Conservation (phyloP, 495 filamentous ascomycete species). For the Aspergillus panamensis region DNA sequence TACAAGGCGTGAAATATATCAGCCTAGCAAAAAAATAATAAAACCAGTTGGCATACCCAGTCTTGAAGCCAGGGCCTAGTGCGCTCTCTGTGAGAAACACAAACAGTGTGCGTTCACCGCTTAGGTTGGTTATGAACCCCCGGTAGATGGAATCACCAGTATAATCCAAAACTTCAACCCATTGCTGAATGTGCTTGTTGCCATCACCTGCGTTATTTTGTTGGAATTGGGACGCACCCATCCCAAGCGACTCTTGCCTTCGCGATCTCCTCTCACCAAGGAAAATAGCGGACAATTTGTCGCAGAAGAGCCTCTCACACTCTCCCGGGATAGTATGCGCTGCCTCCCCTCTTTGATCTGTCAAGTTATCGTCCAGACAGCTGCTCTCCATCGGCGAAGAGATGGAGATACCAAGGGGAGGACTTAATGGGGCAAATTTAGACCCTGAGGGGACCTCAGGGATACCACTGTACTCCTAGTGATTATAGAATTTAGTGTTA, state of each 20-base stretch:
- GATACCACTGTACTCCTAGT: conserved; percentile 88
- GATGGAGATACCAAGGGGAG: conserved; percentile 69
- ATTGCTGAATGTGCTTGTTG: conserved; percentile 45
- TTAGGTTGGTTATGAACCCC: conserved; percentile 66
- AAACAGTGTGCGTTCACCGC: conserved; percentile 70
- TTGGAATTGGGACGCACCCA: conserved; percentile 56
- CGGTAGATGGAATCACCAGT: conserved; percentile 75
- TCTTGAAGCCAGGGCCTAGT: conserved; percentile 73
- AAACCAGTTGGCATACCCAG: conserved; percentile 59
- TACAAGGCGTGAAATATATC: neutral
- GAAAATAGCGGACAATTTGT: conserved; percentile 86
- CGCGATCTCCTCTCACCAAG: conserved; percentile 82
- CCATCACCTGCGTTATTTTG: conserved; percentile 25
- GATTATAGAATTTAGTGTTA: conserved; percentile 4
- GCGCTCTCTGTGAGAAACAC: conserved; percentile 77
- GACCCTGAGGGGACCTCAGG: conserved; percentile 89
- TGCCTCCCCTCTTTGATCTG: conserved; percentile 76
- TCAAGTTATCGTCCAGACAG: conserved; percentile 34
- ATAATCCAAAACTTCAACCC: conserved; percentile 89
- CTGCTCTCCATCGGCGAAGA: conserved; percentile 58
- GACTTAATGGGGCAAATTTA: conserved; percentile 73
- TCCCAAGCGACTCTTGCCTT: conserved; percentile 68
- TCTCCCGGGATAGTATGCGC: conserved; percentile 93
- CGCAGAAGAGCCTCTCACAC: conserved; percentile 99
- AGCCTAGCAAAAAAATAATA: neutral